A percentile compares a stretch with the other conserved stretches of the same genome.
Conservation (phyloP, 148 eudicot species). For the Mesembryanthemum crystallinum region DNA sequence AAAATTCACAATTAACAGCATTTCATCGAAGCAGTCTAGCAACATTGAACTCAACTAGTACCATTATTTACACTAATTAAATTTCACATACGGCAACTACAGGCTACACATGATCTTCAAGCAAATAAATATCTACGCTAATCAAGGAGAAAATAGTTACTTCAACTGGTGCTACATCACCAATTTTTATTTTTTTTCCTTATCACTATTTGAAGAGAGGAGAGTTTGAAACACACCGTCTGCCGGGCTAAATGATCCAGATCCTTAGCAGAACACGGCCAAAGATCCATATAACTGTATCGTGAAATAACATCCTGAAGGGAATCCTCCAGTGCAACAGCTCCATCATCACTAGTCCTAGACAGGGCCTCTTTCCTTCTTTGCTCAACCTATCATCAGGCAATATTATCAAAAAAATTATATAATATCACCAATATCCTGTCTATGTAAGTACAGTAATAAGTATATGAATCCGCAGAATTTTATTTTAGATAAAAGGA, state of each 20-base stretch:
- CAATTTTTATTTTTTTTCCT: background rate
- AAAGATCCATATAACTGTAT: constrained; percentile 90
- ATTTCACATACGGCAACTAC: background rate
- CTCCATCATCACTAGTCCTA: constrained; percentile 66
- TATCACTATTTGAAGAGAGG: background rate
- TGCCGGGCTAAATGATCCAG: constrained; percentile 87
- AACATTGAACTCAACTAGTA: background rate
- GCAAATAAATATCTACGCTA: background rate
- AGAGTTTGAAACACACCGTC: constrained; percentile 46
- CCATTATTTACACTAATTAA: background rate
- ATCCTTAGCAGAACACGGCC: constrained; percentile 95
- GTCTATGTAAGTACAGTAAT: background rate
- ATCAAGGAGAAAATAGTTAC: background rate
- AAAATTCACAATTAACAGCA: background rate
- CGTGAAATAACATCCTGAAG: constrained; percentile 90
- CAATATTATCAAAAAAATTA: background rate
- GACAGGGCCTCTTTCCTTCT: constrained; percentile 97
- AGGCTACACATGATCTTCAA: background rate
- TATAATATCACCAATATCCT: background rate
- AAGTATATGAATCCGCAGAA: background rate
- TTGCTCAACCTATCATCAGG: constrained; percentile 78
- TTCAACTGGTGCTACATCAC: background rate
- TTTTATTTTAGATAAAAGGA: no score
- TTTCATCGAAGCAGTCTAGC: background rate
- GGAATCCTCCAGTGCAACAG: constrained; percentile 58